Evolutionary conservation across 148 eudicot genomes (phyloP).

Genomic region (Rhododendron ferrugineum): DNA sequence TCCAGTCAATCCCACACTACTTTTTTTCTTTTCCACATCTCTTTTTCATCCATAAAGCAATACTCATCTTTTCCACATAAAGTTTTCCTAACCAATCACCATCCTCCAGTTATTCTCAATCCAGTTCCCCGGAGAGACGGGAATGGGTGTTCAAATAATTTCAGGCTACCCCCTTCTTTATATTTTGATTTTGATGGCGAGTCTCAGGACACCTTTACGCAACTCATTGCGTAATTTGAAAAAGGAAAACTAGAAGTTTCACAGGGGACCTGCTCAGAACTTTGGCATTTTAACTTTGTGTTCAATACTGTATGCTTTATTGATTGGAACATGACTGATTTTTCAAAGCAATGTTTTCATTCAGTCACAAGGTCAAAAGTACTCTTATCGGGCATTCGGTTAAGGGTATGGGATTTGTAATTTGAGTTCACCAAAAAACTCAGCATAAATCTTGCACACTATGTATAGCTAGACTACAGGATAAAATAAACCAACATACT

Average conservation of each 20-base stretch:
- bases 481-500: background rate
- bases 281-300: background rate
- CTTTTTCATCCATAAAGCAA: background rate
- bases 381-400: background rate
- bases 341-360: background rate
- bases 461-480: background rate
- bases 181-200: background rate
- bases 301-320: background rate
- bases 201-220: too few relatives aligned
- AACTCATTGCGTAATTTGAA: background rate
- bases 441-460: background rate
- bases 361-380: background rate
- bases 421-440: background rate
- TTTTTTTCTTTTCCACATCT: background rate
- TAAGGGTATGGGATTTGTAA: background rate
- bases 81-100: background rate
- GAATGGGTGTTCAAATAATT: background rate
- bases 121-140: background rate
- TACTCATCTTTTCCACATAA: background rate
- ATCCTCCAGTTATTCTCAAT: background rate
- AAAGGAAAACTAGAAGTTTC: background rate
- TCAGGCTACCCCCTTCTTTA: background rate
- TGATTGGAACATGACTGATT: background rate
- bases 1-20: background rate
- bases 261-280: background rate